Percentiles rank a stretch among this genome's conserved stretches.
Evolutionary conservation across 2,329 filamentous ascomycete species (phyloP).

Genomic region (Colletotrichum ledebouriae): DNA sequence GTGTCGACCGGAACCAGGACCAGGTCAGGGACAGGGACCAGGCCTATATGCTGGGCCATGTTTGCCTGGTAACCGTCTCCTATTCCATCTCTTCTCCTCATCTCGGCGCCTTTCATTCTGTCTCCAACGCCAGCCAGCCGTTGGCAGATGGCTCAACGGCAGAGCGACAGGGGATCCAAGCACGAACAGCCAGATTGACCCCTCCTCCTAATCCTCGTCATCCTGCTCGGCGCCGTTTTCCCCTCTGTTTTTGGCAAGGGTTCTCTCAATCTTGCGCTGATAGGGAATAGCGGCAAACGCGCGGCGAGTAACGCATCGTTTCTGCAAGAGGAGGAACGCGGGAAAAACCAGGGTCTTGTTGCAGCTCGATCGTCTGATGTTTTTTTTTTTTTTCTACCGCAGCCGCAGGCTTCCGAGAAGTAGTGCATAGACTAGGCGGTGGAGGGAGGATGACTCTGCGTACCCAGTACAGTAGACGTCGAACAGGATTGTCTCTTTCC

Average conservation of each 20-base stretch:
- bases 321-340: conserved; percentile 29
- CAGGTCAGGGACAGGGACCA: conserved; percentile 21
- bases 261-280: conserved; percentile 7
- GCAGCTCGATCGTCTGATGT: conserved; percentile 40
- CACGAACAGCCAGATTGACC: too few species aligned
- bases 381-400: conserved; percentile 20
- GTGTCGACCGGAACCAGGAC: conserved; percentile 26
- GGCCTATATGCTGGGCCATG: neutral
- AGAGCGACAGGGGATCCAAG: neutral
- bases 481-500: too few species aligned
- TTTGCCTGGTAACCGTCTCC: conserved; percentile 17
- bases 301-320: conserved; percentile 2
- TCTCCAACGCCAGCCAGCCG: neutral
- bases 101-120: neutral
- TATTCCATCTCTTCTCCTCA: conserved; percentile 6
- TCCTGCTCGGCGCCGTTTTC: neutral
- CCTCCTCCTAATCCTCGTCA: neutral
- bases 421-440: conserved; percentile 18
- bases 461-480: neutral
- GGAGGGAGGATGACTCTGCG: conserved; percentile 1
- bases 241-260: conserved; percentile 14
- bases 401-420: conserved; percentile 26
- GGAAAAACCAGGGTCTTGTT: conserved; percentile 22
- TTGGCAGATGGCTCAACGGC: neutral
- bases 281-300: conserved; percentile 16